phyloP scores from a whole-genome alignment of 176 grass and related monocot genomes.

The Paspalum notatum region DNA sequence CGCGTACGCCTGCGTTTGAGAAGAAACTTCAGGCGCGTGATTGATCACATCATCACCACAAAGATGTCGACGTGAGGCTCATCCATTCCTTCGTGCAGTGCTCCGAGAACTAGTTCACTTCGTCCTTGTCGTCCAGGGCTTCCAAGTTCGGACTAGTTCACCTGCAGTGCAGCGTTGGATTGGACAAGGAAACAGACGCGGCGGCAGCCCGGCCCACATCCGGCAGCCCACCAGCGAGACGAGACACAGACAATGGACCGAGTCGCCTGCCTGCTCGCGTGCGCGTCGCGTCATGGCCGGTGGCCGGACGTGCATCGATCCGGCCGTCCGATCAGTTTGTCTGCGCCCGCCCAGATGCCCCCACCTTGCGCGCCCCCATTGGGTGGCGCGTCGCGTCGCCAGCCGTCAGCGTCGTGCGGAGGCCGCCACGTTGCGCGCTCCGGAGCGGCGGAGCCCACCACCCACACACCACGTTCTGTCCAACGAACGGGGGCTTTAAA shows the following conservation, averaged over 20 bases:
- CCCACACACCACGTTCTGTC: constrained; percentile 15
- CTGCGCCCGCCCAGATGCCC: constrained; percentile 23
- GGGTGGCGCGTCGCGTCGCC: constrained; percentile 48
- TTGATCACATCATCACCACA: background rate
- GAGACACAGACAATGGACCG: background rate
- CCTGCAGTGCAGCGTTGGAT: no score
- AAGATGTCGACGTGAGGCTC: constrained; percentile 8
- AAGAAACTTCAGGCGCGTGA: background rate
- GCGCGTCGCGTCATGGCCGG: background rate
- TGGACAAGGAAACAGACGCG: background rate
- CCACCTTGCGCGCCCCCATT: constrained; percentile 49
- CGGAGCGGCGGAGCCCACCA: constrained; percentile 30
- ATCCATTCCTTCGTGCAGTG: background rate
- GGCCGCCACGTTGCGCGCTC: constrained; percentile 63
- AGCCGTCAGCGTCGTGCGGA: constrained; percentile 21
- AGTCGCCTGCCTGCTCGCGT: background rate
- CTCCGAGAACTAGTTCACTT: background rate
- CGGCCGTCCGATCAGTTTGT: constrained; percentile 24
- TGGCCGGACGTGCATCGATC: constrained; percentile 35
- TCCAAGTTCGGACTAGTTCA: no score
- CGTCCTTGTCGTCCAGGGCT: background rate
- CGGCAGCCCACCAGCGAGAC: background rate
- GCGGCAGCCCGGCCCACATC: background rate
- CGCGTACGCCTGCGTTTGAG: background rate
- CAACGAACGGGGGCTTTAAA: background rate